phyloP scores from a whole-genome alignment of 345 rosid species.

The thale cress (Arabidopsis thaliana) region TAIR10.1 NC_003070.9:1309501-1310000 shows the following conservation, averaged over 20 bases:
- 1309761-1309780: slow-evolving; percentile 7
- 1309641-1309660: not conserved
- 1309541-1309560: not conserved
- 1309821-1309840: not conserved
- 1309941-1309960: not conserved
- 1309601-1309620: not conserved
- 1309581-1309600: not conserved
- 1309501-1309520: not conserved
- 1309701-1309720: not conserved
- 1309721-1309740: slow-evolving; percentile 1
- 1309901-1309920: slow-evolving; percentile 24
- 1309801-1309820: slow-evolving; percentile 2
- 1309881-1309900: slow-evolving; percentile 22
- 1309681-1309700: not conserved
- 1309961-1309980: not conserved
- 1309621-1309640: not conserved
- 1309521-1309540: not conserved
- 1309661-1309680: not conserved
- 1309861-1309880: slow-evolving; percentile 23
- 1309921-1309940: not conserved
- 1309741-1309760: not conserved
- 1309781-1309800: not conserved
- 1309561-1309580: not conserved
- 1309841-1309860: slow-evolving; percentile 32
- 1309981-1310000: not conserved